A percentile compares a stretch with the other conserved stretches of the same genome.
Evolutionary conservation across 805 yeast genomes (phyloP).

Genomic region (Candida hungchunana): DNA sequence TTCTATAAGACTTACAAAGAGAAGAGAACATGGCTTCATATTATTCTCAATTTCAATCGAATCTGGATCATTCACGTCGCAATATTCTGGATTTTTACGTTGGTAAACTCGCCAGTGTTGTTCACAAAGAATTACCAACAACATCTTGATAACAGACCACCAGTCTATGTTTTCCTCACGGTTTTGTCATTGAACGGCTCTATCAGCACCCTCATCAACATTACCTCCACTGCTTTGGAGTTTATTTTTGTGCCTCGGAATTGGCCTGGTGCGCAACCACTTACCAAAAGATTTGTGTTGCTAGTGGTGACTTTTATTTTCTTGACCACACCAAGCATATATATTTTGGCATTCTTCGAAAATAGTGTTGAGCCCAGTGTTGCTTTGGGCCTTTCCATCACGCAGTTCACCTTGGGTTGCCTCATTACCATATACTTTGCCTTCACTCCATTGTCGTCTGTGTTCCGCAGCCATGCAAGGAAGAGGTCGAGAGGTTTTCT

Average conservation of each 20-base stretch:
- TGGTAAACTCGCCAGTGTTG: slow-evolving; percentile 62
- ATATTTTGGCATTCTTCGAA: slow-evolving; percentile 40
- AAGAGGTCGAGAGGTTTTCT: slow-evolving; percentile 36
- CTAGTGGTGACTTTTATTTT: slow-evolving; percentile 39
- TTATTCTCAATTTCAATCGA: slow-evolving; percentile 67
- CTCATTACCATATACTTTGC: slow-evolving; percentile 53
- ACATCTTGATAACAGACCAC: slow-evolving; percentile 54
- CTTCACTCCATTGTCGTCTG: slow-evolving; percentile 53
- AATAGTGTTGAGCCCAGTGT: slow-evolving; percentile 29
- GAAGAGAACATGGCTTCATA: slow-evolving; percentile 73
- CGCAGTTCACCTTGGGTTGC: slow-evolving; percentile 55
- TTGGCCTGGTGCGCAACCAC: slow-evolving; percentile 69
- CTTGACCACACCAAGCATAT: slow-evolving; percentile 48
- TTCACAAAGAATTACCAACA: slow-evolving; percentile 57
- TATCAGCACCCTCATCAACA: slow-evolving; percentile 51
- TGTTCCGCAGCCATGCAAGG: slow-evolving; percentile 42
- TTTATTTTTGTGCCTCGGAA: slow-evolving; percentile 60
- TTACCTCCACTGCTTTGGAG: slow-evolving; percentile 56
- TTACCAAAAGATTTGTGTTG: slow-evolving; percentile 43
- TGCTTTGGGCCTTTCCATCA: slow-evolving; percentile 43
- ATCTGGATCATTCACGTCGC: slow-evolving; percentile 76
- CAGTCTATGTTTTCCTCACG: slow-evolving; percentile 48
- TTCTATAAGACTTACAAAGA: slow-evolving; percentile 76
- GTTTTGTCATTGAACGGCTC: slow-evolving; percentile 67
- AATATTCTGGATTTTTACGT: slow-evolving; percentile 72